These are phyloP conservation scores for Fusarium decemcellulare DNA, from an alignment of 2,329 filamentous ascomycete species.

Conservation along the genomic window DNA sequence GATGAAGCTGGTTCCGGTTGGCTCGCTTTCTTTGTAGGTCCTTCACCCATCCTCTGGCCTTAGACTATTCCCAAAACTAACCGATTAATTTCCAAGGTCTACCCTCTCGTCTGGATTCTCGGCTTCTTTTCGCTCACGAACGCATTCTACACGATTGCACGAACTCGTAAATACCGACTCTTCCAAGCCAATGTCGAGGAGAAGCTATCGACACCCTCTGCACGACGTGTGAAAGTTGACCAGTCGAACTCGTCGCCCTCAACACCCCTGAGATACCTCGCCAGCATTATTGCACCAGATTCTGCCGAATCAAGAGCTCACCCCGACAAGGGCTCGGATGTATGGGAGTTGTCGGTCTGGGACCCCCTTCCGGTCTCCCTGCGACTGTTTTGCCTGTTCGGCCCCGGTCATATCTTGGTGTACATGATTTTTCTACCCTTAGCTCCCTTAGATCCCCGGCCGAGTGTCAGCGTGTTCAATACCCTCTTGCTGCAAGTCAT, in stretches of 20 bases:
- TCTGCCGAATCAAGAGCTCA: conserved; percentile 88
- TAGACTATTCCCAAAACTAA: conserved; percentile 21
- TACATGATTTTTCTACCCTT: conserved; percentile 92
- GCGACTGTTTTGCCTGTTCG: conserved; percentile 90
- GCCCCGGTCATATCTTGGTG: conserved; percentile 91
- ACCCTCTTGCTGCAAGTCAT: conserved; percentile 82
- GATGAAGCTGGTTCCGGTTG: conserved; percentile 77
- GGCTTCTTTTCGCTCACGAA: conserved; percentile 79
- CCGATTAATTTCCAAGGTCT: conserved; percentile 63
- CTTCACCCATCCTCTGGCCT: not conserved
- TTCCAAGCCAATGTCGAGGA: conserved; percentile 90
- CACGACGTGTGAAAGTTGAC: conserved; percentile 84
- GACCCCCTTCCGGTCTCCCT: conserved; percentile 90
- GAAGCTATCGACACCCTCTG: conserved; percentile 84
- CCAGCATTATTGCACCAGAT: conserved; percentile 75
- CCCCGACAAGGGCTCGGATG: conserved; percentile 85
- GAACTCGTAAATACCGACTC: conserved; percentile 88
- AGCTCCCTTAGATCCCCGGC: conserved; percentile 79
- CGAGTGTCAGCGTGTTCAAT: conserved; percentile 88
- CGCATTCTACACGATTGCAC: conserved; percentile 84
- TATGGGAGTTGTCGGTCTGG: conserved; percentile 96
- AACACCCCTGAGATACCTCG: conserved; percentile 83
- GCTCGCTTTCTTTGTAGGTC: conserved; percentile 69
- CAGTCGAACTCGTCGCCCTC: conserved; percentile 80
- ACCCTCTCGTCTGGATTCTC: conserved; percentile 79